Evolutionary conservation across 2,329 filamentous ascomycete species (phyloP).

Genomic region (Talaromyces piceae): DNA sequence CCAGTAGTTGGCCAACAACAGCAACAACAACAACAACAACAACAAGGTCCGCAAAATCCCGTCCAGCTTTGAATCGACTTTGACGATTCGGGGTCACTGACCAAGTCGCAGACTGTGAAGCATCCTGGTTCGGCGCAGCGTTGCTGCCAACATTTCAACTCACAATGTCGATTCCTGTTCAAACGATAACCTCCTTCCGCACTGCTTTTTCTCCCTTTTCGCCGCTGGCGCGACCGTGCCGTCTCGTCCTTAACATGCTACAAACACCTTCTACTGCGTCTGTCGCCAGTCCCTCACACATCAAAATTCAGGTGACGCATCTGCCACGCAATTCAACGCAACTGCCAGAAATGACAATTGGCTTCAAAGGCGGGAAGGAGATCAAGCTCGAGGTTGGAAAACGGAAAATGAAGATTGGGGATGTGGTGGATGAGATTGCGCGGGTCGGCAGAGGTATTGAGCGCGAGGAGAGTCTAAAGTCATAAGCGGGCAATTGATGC

Average conservation of each 20-base stretch:
- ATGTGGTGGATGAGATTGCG: slow-evolving; percentile 81
- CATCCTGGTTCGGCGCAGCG: background rate
- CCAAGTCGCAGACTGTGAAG: background rate
- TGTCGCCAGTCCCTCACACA: slow-evolving; percentile 63
- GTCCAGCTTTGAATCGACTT: background rate
- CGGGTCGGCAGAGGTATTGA: slow-evolving; percentile 76
- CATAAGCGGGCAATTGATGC: slow-evolving; percentile 19
- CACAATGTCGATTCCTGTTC: slow-evolving; percentile 24
- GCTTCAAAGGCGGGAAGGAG: slow-evolving; percentile 95
- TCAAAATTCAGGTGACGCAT: slow-evolving; percentile 71
- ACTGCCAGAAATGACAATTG: slow-evolving; percentile 63
- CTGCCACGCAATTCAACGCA: slow-evolving; percentile 63
- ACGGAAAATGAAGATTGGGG: slow-evolving; percentile 72
- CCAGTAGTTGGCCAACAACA: background rate
- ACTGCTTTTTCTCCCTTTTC: slow-evolving; percentile 92
- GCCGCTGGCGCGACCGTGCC: slow-evolving; percentile 67
- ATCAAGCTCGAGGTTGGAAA: slow-evolving; percentile 74
- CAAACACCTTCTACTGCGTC: slow-evolving; percentile 74
- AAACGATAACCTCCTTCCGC: slow-evolving; percentile 61
- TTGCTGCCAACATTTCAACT: background rate
- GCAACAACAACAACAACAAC: background rate
- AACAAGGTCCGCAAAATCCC: background rate
- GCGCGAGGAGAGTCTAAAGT: slow-evolving; percentile 70
- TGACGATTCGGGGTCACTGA: background rate
- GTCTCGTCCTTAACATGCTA: slow-evolving; percentile 79